phyloP scores from a whole-genome alignment of 2,329 filamentous ascomycete species.

The Scedosporium dehoogii region DNA sequence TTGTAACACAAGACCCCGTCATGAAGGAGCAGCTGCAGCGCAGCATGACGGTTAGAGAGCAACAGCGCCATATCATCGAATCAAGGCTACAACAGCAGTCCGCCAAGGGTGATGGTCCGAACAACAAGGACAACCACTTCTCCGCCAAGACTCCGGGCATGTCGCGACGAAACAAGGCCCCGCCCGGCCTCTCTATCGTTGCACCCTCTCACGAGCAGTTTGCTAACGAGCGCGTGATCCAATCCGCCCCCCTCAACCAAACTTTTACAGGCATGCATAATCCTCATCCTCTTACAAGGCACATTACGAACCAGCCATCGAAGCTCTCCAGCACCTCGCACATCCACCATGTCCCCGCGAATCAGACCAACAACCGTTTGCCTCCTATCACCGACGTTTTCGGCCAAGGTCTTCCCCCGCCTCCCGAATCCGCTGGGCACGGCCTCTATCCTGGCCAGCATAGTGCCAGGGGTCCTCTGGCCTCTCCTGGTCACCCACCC shows the following conservation, averaged over 20 bases:
- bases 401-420: constrained; percentile 55
- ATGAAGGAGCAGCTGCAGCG: constrained; percentile 94
- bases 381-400: constrained; percentile 95
- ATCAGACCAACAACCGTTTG: constrained; percentile 82
- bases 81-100: constrained; percentile 79
- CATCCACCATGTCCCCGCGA: constrained; percentile 81
- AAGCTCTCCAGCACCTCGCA: constrained; percentile 77
- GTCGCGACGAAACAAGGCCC: constrained; percentile 66
- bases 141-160: constrained; percentile 63
- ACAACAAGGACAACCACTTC: constrained; percentile 39
- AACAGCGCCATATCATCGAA: constrained; percentile 92
- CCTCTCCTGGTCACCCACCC: constrained; percentile 62
- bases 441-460: constrained; percentile 51
- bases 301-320: constrained; percentile 71
- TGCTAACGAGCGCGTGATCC: constrained; percentile 87
- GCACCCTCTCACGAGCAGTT: constrained; percentile 88
- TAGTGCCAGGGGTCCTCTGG: constrained; percentile 54
- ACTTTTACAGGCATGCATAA: constrained; percentile 89
- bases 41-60: constrained; percentile 85
- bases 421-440: constrained; percentile 15
- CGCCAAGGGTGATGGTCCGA: constrained; percentile 61
- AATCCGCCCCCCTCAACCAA: constrained; percentile 89
- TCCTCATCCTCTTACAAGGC: constrained; percentile 64
- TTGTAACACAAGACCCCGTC: constrained; percentile 89
- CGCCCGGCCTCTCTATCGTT: constrained; percentile 88